A percentile compares a stretch with the other conserved stretches of the same genome.
These are phyloP conservation scores for Periconia digitata DNA, from an alignment of 2,329 filamentous ascomycete genomes.

Conservation along the genomic window DNA sequence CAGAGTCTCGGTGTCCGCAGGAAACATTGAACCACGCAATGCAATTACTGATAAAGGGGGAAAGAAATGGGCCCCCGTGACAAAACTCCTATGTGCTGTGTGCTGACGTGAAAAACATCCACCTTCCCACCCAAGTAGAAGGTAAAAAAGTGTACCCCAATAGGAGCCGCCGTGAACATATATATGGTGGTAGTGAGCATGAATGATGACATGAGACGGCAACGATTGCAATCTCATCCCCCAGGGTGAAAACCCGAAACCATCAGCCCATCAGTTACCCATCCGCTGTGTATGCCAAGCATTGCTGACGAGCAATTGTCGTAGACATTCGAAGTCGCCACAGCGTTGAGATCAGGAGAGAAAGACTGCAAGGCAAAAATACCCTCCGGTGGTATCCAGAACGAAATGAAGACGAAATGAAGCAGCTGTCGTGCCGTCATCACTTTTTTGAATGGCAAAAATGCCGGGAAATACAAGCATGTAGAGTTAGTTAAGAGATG, in stretches of 20 bases:
- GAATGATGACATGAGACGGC: neutral
- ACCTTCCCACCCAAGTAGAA: neutral
- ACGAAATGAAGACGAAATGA: constrained; percentile 18
- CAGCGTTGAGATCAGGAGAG: neutral
- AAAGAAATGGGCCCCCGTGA: neutral
- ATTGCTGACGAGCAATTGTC: neutral
- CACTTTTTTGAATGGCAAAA: constrained; percentile 29
- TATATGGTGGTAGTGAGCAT: neutral
- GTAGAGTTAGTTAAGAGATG: constrained; percentile 8
- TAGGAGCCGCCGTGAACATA: neutral
- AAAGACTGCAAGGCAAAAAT: neutral
- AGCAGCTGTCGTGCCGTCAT: constrained; percentile 20
- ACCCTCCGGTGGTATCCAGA: constrained; percentile 34
- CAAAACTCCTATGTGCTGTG: neutral
- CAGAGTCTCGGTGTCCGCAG: too few relatives aligned
- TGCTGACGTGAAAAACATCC: neutral
- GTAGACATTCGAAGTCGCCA: neutral
- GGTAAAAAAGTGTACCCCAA: too few relatives aligned
- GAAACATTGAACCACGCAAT: neutral
- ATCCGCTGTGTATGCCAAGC: neutral
- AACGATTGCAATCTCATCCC: neutral
- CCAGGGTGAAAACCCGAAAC: neutral
- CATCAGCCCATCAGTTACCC: neutral
- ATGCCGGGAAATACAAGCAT: constrained; percentile 16
- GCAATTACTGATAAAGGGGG: neutral